Evolutionary conservation across 371 early-diverging fungal species (phyloP).

Genomic region (Mucor indicus): DNA sequence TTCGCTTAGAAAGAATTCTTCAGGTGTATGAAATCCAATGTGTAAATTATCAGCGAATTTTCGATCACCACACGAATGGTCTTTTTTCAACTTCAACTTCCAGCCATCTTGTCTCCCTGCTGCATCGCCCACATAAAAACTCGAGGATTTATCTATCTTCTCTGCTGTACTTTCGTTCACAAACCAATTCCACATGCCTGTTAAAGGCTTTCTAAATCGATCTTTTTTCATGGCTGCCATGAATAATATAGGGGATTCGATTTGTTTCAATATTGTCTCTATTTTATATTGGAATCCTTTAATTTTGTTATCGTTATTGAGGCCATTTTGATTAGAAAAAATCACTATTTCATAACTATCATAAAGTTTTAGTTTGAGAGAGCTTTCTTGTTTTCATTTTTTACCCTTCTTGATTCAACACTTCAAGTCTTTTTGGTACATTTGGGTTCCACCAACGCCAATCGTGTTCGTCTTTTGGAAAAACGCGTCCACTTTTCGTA

Average conservation of each 20-base stretch:
- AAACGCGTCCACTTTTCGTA: conserved; percentile 60
- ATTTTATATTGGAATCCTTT: conserved; percentile 56
- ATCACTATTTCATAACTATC: conserved; percentile 68
- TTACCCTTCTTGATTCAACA: conserved; percentile 62
- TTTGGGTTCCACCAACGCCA: conserved; percentile 71
- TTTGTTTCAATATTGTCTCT: conserved; percentile 33
- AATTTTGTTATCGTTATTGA: conserved; percentile 36
- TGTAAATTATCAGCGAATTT: conserved; percentile 81
- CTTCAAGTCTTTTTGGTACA: conserved; percentile 52
- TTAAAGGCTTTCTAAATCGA: conserved; percentile 79
- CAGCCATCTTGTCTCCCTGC: conserved; percentile 76
- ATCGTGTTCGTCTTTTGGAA: conserved; percentile 70
- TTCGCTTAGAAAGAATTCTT: conserved; percentile 70
- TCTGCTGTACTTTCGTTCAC: conserved; percentile 31
- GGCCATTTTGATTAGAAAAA: conserved; percentile 71
- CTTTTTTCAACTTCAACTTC: conserved; percentile 59
- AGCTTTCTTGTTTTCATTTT: neutral
- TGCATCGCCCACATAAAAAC: conserved; percentile 91
- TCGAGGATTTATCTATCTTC: conserved; percentile 39
- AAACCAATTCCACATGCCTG: conserved; percentile 80
- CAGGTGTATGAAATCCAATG: conserved; percentile 82
- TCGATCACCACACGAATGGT: conserved; percentile 80
- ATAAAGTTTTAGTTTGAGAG: too few species aligned
- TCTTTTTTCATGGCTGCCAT: conserved; percentile 68
- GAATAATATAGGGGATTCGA: conserved; percentile 55